phyloP scores from a whole-genome alignment of 441 rosid species.

The Euphorbia celastroides region DNA sequence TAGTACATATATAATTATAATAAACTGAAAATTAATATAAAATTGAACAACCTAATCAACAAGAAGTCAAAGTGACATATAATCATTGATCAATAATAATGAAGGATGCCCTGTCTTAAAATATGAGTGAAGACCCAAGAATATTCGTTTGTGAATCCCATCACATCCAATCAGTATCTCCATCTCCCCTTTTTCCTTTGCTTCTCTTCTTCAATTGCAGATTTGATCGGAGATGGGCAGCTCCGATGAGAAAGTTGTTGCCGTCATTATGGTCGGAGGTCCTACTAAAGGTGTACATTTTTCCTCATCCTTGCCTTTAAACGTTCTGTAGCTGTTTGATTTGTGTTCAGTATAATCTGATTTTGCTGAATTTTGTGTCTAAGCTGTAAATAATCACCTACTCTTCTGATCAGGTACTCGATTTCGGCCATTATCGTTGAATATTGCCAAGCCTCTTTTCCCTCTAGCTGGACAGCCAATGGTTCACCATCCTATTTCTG shows the following conservation, averaged over 20 bases:
- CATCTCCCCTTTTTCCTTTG: too few species aligned
- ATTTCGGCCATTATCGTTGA: constrained; percentile 79
- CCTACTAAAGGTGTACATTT: constrained; percentile 77
- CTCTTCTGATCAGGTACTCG: constrained; percentile 51
- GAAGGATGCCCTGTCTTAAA: too few species aligned
- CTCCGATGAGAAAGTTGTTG: constrained; percentile 66
- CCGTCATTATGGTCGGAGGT: constrained; percentile 93
- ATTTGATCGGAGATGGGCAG: constrained; percentile 50
- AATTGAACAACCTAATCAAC: too few species aligned
- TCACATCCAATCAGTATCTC: too few species aligned
- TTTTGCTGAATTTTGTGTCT: background rate
- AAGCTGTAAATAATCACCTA: background rate
- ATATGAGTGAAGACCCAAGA: too few species aligned
- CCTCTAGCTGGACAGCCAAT: constrained; percentile 93
- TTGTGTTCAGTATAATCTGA: constrained; percentile 1
- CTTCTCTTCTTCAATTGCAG: too few species aligned
- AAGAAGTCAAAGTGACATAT: too few species aligned
- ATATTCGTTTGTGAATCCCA: too few species aligned
- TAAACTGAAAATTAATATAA: too few species aligned
- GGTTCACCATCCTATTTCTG: constrained; percentile 94
- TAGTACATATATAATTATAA: too few species aligned
- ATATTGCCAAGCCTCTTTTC: constrained; percentile 73
- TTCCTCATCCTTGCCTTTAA: background rate
- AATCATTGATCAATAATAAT: too few species aligned
- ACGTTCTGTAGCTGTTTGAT: background rate